Evolutionary conservation across 441 rosid genomes (phyloP).

Genomic region (Mallotus repandus): DNA sequence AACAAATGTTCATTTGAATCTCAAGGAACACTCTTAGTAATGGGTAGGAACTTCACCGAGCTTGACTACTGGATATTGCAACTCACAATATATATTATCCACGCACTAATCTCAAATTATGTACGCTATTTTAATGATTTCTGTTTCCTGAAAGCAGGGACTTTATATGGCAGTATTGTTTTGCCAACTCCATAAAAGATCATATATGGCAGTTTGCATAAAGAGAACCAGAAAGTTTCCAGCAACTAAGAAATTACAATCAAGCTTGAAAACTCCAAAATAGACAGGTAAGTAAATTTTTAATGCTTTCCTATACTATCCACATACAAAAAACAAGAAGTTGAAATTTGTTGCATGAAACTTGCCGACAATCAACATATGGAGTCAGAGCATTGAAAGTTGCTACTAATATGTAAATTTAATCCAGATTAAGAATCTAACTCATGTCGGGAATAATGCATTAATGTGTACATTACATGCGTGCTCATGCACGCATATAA

Average conservation of each 20-base stretch:
- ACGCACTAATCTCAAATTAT: background rate
- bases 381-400: background rate
- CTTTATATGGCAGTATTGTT: conserved; percentile 1
- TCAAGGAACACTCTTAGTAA: background rate
- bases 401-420: background rate
- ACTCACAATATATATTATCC: background rate
- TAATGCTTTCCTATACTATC: background rate
- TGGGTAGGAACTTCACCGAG: background rate
- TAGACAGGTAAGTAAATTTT: background rate
- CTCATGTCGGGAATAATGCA: background rate
- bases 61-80: background rate
- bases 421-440: background rate
- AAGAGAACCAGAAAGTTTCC: background rate
- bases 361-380: background rate
- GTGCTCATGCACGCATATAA: background rate
- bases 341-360: background rate
- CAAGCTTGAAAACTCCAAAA: background rate
- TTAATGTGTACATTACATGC: background rate
- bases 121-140: background rate
- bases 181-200: background rate
- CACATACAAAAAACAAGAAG: background rate
- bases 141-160: background rate
- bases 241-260: background rate
- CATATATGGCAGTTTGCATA: background rate
- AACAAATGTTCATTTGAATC: background rate